Base-by-base conservation (phyloP, 768 basidiomycete genomes). In the Tylopilus rubrobrunneus region DNA sequence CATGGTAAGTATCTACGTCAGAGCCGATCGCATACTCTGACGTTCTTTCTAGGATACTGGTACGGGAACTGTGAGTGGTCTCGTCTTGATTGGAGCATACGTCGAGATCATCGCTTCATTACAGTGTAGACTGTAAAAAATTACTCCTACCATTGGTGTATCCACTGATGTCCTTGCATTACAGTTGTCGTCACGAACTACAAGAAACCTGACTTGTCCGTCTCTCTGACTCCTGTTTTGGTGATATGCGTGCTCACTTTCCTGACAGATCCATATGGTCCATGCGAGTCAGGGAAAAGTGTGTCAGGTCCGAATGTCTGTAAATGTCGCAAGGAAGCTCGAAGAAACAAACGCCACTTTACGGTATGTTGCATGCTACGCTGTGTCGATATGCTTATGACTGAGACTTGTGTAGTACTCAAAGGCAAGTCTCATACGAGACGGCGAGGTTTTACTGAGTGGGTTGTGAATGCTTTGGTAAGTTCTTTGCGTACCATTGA, bases 211-310 rank as follows among this genome's bases (percentile, higher is more conserved):
- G 95, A 98, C 74, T 73, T 98, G 81, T 95, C 71, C 49, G 87
- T n/a, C n/a, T n/a, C n/a, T n/a, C 73, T 7, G 14, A 31, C 33
- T 34, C 51, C 39, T 53, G 31, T 7, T 10, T 49, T 21, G 1
- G 40, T 43, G n/a, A 52, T 10, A 11, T 27, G 19, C 43, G 47
- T 27, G 33, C 55, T n/a, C n/a, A n/a, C n/a, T n/a, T n/a, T n/a
- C n/a, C n/a, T n/a, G n/a, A n/a, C n/a, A n/a, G n/a, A n/a, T 62
- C 89, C 25, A 92, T 92, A 63, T 93, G 90, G 87, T 89, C 71
- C 73, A 79, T 76, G 45, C 62, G 66, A 62, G 47, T 45, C 59
- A 67, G 59, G 67, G 56, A 55, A 58, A 57, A 50, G 48, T 59
- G 59, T 60, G 44, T 56, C 48, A 52, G 31, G 41, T 63, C 62